These are phyloP conservation scores for Pseudogymnoascus destructans DNA, from an alignment of 2,329 filamentous ascomycete genomes.

Conservation along the genomic window DNA sequence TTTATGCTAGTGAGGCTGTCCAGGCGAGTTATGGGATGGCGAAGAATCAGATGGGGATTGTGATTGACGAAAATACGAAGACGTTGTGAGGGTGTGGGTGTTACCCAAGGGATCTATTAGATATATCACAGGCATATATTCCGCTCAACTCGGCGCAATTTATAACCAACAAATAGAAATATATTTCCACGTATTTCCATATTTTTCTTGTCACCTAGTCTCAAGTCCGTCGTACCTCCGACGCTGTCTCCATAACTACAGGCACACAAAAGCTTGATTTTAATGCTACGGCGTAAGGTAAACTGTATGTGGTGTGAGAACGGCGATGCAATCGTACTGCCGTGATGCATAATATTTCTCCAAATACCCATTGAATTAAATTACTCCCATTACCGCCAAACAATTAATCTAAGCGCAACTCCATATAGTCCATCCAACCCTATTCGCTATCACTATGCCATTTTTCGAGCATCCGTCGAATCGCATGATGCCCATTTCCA, in stretches of 20 bases:
- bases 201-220: not conserved
- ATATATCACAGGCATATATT: not conserved
- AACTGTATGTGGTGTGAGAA: not conserved
- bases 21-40: conserved; percentile 39
- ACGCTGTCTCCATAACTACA: not conserved
- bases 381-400: not conserved
- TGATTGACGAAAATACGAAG: conserved; percentile 32
- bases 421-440: not conserved
- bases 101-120: not conserved
- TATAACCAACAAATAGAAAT: not conserved
- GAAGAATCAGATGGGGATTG: conserved; percentile 30
- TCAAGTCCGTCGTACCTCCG: not conserved
- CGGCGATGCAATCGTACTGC: not conserved
- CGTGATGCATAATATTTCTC: not conserved
- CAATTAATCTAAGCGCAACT: not conserved
- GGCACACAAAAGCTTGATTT: not conserved
- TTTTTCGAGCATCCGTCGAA: not conserved
- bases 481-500: not conserved
- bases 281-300: no score
- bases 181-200: not conserved
- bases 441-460: not conserved
- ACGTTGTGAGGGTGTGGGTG: not conserved
- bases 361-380: not conserved
- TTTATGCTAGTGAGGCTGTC: conserved; percentile 45
- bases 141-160: not conserved